These are phyloP conservation scores for Aspergillus pseudoterreus DNA, from an alignment of 2,329 filamentous ascomycete genomes.

Conservation along the genomic window DNA sequence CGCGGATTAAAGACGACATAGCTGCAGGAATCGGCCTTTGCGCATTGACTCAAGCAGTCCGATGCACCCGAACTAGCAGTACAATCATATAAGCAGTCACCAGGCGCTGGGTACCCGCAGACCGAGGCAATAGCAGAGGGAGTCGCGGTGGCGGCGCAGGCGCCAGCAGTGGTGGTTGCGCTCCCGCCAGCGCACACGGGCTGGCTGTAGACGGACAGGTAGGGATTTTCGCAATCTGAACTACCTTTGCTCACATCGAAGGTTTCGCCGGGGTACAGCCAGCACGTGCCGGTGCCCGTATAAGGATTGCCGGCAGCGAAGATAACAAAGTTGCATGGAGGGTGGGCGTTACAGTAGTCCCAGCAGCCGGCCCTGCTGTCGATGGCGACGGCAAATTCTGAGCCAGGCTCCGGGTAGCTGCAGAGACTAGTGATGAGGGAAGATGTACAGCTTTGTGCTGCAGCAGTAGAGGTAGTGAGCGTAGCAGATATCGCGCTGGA, in stretches of 20 bases:
- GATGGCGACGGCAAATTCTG: slow-evolving; percentile 21
- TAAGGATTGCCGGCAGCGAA: slow-evolving; percentile 26
- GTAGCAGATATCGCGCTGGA: not conserved
- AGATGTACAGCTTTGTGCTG: not conserved
- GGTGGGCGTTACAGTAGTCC: slow-evolving; percentile 27
- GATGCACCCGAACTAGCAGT: not conserved
- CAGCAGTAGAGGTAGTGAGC: not conserved
- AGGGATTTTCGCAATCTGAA: not conserved
- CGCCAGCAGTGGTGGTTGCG: slow-evolving; percentile 16
- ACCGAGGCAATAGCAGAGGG: slow-evolving; percentile 27
- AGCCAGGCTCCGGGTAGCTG: not conserved
- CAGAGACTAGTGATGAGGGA: not conserved
- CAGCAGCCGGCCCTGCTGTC: slow-evolving; percentile 20
- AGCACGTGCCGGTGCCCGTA: slow-evolving; percentile 24
- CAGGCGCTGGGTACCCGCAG: slow-evolving; percentile 28
- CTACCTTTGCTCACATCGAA: not conserved
- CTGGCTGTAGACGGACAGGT: not conserved
- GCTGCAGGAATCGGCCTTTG: not conserved
- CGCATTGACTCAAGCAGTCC: not conserved
- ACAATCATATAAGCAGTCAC: slow-evolving; percentile 19
- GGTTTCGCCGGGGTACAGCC: not conserved
- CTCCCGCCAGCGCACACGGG: not conserved
- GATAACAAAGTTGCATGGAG: slow-evolving; percentile 29
- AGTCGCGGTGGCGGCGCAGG: slow-evolving; percentile 25
- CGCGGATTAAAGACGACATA: slow-evolving; percentile 12